Conservation (phyloP, 129 eudicot genomes). For the Chrysanthemum makinoi region DNA sequence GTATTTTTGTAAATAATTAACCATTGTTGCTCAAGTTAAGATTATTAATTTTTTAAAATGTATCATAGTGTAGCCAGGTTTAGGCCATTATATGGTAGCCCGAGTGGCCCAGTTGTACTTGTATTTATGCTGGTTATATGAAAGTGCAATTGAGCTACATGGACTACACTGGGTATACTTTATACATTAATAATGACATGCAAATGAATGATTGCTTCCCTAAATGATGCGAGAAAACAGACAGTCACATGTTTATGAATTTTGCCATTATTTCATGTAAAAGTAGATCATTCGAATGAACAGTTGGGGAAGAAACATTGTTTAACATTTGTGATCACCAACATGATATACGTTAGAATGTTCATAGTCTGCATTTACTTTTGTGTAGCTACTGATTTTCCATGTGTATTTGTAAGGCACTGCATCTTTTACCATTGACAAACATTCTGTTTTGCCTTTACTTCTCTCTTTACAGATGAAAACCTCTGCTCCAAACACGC, state of each 20-base stretch:
- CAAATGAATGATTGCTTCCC: too few relatives aligned
- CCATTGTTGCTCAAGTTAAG: not conserved
- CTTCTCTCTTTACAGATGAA: slow-evolving; percentile 44
- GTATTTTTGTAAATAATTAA: not conserved
- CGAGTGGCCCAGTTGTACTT: too few relatives aligned
- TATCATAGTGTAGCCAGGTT: not conserved
- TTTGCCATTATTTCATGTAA: too few relatives aligned
- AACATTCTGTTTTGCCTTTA: slow-evolving; percentile 52
- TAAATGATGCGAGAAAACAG: too few relatives aligned
- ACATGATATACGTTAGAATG: slow-evolving; percentile 44
- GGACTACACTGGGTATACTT: too few relatives aligned
- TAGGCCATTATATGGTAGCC: too few relatives aligned
- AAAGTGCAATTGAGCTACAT: too few relatives aligned
- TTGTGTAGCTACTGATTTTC: slow-evolving; percentile 45
- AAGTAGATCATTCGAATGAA: not conserved
- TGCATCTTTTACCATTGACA: slow-evolving; percentile 51
- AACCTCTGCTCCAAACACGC: slow-evolving; percentile 69
- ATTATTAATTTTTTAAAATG: not conserved
- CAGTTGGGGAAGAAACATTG: not conserved
- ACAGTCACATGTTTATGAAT: too few relatives aligned
- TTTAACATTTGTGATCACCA: slow-evolving; percentile 58
- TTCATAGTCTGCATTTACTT: slow-evolving; percentile 22
- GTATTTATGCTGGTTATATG: too few relatives aligned
- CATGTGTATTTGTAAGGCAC: slow-evolving; percentile 45
- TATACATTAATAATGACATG: too few relatives aligned